Evolutionary conservation across 139 green algal species (phyloP), one percentile per base, ranked within the genome.

Genomic region (Chlorella sp.): DNA sequence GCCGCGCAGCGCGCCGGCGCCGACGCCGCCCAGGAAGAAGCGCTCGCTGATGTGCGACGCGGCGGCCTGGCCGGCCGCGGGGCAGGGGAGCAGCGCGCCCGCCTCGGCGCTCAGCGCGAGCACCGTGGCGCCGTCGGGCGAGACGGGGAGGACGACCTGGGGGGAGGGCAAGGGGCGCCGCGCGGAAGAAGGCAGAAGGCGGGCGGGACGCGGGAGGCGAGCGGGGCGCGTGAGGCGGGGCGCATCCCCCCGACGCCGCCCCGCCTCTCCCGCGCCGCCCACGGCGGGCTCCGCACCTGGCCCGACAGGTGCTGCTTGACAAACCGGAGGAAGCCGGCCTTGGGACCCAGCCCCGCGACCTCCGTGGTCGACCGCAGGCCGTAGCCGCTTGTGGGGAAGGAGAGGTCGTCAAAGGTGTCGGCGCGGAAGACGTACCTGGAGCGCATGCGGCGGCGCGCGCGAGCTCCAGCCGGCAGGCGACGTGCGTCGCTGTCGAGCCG

Each of bases 1-100:
- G 12, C 90, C 90, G 14, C 90, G 80, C 71, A 95, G 69, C 29
- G 70, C 42, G 41, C 50, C 48, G 8, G 68, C 80, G 23, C 76
- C 78, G 1, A 86, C 48, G n/a, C 90, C 90, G 1, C 90, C 90
- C 23, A 94, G 74, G 78, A 92, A 94, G 77, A 94, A 94, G 9
- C 68, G 50, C 12, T 93, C 88, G 38, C 80, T 84, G 36, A 93
- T 90, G 64, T 70, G 82, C 38, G 82, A 88, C 35, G 71, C 60
- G 1, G 41, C 55, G 0, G 40, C 8, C 21, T 72, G n/a, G 19
- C 51, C 66, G 5, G 60, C 45, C 2, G 58, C 48, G 33, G 83
- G 82, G 82, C 81, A 91, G 2, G 90, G 89, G 68, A 94, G 64
- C 68, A 93, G 68, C 53, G 88, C 15, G 5, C 87, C 89, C 56